Base-by-base conservation (phyloP, 2,329 filamentous ascomycete genomes). In the Cercospora sp. region DNA sequence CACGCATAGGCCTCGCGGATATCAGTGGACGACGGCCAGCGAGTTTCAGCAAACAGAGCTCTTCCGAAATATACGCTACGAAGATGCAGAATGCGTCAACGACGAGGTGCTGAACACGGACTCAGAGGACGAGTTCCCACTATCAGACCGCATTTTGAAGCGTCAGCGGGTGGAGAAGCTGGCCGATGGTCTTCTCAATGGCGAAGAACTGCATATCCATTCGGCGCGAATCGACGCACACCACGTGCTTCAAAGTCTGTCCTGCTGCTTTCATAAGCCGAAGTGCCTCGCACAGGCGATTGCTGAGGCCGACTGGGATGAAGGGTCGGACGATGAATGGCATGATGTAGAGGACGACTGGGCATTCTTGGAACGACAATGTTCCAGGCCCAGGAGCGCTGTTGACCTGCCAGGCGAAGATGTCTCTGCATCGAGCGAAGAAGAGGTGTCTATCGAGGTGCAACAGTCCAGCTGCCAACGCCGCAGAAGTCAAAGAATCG, bases 51-150 rank as follows among this genome's bases (percentile, higher is more conserved):
- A 74, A 63, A 75, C 70, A 42, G 58, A 70, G 59, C 67, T 73
- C 39, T 75, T 76, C 60, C 72, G 75, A 18, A 64, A 74, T 33
- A 70, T 78, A 45, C 55, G 58, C 30, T 72, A 69, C 39, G 71
- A 74, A 23, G 72, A 75, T 26, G 73, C 67, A 60, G 64, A 66
- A 39, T 45, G 39, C 55, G n/a, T 65, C 26, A 60, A 65, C 36
- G 60, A 67, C 5, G 58, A 87, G 48, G 77, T 87, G 12, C 78
- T 89, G 16, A 86, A 82, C 69, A 79, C 83, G 7, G 84, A 86
- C n/a, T 86, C 86, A 6, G 87, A 90, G 57, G 81, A 87, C 59
- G 85, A 87, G 36, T 78, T 85, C 64, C 86, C 67, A 84, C 86
- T 61, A 75, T 84, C 66, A 20, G 78, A 85, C 3, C 80, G 80